Evolutionary conservation across 352 stramenopile genomes (phyloP).

Genomic region (Lagenidium giganteum): DNA sequence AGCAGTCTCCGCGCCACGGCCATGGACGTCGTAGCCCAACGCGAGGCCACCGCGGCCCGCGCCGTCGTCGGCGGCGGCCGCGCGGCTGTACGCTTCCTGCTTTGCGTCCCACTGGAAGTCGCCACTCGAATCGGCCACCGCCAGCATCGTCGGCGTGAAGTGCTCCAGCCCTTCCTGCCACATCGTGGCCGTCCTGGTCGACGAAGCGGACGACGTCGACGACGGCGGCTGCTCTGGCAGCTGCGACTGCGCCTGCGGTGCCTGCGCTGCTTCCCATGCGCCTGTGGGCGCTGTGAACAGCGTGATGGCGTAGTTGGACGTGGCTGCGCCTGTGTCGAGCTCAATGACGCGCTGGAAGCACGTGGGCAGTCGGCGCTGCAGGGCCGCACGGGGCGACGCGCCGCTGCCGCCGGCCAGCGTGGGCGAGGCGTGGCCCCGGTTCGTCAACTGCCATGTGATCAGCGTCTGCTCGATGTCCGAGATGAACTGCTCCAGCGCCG

Average conservation of each 20-base stretch:
- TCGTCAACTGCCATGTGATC: conserved; percentile 54
- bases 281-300: conserved; percentile 39
- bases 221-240: background rate
- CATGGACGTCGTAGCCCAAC: background rate
- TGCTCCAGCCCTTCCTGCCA: conserved; percentile 67
- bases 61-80: background rate
- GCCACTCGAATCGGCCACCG: conserved; percentile 37
- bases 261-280: too few species aligned
- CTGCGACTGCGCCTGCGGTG: background rate
- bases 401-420: conserved; percentile 26
- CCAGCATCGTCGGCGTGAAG: conserved; percentile 78
- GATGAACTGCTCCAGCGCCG: conserved; percentile 71
- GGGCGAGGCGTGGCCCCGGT: conserved; percentile 58
- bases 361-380: conserved; percentile 6
- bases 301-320: conserved; percentile 40
- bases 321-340: conserved; percentile 14
- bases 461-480: conserved; percentile 72
- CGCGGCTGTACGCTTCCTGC: background rate
- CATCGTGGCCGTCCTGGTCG: conserved; percentile 20
- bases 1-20: conserved; percentile 4
- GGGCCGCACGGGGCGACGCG: background rate
- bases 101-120: conserved; percentile 32
- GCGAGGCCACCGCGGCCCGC: background rate
- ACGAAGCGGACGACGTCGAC: background rate
- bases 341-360: conserved; percentile 18